phyloP scores from a whole-genome alignment of 257 asterid genomes.

The Osmanthus fragrans region DNA sequence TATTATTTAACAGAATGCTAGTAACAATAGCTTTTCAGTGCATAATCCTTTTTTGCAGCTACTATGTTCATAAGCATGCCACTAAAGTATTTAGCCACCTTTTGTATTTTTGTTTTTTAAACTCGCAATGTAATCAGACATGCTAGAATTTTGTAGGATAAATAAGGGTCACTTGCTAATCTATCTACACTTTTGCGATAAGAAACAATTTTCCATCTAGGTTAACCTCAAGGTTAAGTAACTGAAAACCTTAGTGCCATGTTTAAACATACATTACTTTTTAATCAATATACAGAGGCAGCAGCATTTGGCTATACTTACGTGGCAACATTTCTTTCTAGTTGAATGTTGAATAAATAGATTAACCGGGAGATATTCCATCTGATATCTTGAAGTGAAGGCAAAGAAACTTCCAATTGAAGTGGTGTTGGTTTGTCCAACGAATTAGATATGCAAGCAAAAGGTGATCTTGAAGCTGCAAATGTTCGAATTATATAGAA shows the following conservation, averaged over 20 bases:
- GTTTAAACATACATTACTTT: slow-evolving; percentile 13
- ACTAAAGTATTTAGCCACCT: background rate
- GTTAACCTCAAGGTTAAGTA: background rate
- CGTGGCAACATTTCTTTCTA: slow-evolving; percentile 93
- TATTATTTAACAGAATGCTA: slow-evolving; percentile 2
- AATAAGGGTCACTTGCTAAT: background rate
- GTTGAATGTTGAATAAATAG: slow-evolving; percentile 86
- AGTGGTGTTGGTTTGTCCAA: slow-evolving; percentile 87
- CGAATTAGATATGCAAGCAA: slow-evolving; percentile 83
- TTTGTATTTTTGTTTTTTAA: background rate
- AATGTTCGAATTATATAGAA: slow-evolving; percentile 40
- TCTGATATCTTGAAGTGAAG: slow-evolving; percentile 70
- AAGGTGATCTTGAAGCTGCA: slow-evolving; percentile 57
- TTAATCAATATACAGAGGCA: slow-evolving; percentile 18
- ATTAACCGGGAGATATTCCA: slow-evolving; percentile 78
- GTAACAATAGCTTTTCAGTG: background rate
- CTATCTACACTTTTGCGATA: slow-evolving; percentile 7
- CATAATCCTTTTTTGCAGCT: background rate
- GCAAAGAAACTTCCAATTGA: slow-evolving; percentile 77
- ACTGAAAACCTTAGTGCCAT: slow-evolving; percentile 5
- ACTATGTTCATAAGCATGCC: slow-evolving; percentile 9
- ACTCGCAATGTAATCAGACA: slow-evolving; percentile 2
- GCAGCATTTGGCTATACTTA: slow-evolving; percentile 43
- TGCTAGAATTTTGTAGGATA: slow-evolving; percentile 4
- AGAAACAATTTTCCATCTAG: slow-evolving; percentile 3